Evolutionary conservation across 2,329 filamentous ascomycete genomes (phyloP).

Genomic region (Fusarium avenaceum): DNA sequence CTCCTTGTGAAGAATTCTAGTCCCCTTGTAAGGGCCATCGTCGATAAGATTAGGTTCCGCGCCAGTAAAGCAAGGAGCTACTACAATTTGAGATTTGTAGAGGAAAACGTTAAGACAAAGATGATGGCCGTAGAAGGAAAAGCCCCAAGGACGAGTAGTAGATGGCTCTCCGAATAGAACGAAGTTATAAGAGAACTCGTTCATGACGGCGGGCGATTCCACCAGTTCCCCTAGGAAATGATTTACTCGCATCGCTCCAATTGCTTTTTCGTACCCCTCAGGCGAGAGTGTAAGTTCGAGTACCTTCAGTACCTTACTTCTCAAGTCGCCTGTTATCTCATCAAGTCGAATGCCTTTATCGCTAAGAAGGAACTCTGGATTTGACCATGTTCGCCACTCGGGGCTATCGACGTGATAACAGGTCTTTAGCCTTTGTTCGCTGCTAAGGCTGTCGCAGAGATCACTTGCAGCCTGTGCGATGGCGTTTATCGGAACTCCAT

Average conservation of each 20-base stretch:
- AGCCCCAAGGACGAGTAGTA: slow-evolving; percentile 73
- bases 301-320: background rate
- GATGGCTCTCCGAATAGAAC: slow-evolving; percentile 76
- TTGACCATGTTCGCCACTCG: slow-evolving; percentile 78
- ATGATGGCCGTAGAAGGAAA: slow-evolving; percentile 83
- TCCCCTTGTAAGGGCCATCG: slow-evolving; percentile 71
- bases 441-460: background rate
- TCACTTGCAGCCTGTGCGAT: slow-evolving; percentile 67
- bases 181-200: slow-evolving; percentile 83
- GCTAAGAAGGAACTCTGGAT: slow-evolving; percentile 79
- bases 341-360: slow-evolving; percentile 79
- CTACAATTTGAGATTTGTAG: slow-evolving; percentile 72
- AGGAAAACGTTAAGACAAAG: slow-evolving; percentile 80
- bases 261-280: slow-evolving; percentile 78
- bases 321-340: slow-evolving; percentile 56
- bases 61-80: slow-evolving; percentile 82
- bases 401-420: slow-evolving; percentile 74
- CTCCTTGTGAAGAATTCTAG: slow-evolving; percentile 74
- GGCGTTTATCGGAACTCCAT: slow-evolving; percentile 69
- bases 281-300: slow-evolving; percentile 69
- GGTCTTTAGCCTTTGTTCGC: background rate
- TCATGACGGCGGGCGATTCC: slow-evolving; percentile 72
- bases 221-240: slow-evolving; percentile 80
- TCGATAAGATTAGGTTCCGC: slow-evolving; percentile 85
- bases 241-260: slow-evolving; percentile 79